Evolutionary conservation across 495 filamentous ascomycete species (phyloP).

Genomic region (Neurospora tetrasperma): DNA sequence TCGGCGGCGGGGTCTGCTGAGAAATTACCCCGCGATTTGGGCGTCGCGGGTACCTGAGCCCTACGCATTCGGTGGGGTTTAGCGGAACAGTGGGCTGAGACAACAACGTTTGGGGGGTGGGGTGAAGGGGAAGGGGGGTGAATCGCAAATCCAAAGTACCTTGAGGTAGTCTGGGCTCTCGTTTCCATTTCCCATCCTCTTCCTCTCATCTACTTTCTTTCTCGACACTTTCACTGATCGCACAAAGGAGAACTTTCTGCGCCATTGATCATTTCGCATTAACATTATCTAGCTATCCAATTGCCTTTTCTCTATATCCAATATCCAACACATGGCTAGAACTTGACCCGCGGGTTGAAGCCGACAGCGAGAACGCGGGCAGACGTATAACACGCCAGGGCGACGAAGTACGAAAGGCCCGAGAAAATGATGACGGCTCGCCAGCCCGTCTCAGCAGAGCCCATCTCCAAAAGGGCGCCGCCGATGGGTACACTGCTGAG

Average conservation of each 20-base stretch:
- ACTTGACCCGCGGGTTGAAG: conserved; percentile 45
- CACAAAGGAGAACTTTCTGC: not conserved
- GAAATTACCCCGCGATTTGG: not conserved
- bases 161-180: not conserved
- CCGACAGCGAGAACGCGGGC: conserved; percentile 59
- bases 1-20: not conserved
- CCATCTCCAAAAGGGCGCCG: conserved; percentile 52
- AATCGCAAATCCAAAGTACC: too few species aligned
- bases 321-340: conserved; percentile 19
- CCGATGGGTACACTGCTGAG: conserved; percentile 85
- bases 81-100: not conserved
- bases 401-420: conserved; percentile 49
- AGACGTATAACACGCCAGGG: conserved; percentile 48
- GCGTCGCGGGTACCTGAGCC: not conserved
- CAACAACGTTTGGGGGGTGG: too few species aligned
- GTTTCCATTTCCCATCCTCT: not conserved
- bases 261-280: not conserved
- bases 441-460: conserved; percentile 34
- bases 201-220: not conserved
- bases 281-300: not conserved
- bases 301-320: not conserved
- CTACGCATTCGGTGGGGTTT: conserved; percentile 1
- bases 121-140: too few species aligned
- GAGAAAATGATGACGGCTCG: conserved; percentile 63
- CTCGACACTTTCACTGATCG: not conserved